phyloP scores from a whole-genome alignment of 202 grass and related monocot genomes.

The Zoysia matrella region DNA sequence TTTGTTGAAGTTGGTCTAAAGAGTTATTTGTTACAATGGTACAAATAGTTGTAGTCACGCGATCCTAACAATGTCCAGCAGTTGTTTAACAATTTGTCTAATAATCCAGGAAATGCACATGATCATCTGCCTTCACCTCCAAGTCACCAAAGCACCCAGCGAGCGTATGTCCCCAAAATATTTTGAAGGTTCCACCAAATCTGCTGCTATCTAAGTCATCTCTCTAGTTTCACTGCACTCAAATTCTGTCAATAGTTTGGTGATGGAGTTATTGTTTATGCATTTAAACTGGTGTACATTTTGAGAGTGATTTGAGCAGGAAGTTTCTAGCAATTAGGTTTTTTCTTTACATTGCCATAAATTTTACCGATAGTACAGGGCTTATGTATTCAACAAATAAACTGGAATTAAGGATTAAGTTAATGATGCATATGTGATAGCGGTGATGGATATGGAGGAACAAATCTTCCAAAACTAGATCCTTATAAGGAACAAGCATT shows the following conservation, averaged over 20 bases:
- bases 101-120: no score
- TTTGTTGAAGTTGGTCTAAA: neutral
- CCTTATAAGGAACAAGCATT: conserved; percentile 4
- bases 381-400: neutral
- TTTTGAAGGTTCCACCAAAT: neutral
- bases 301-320: neutral
- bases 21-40: neutral
- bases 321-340: neutral
- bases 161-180: neutral
- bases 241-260: neutral
- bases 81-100: neutral
- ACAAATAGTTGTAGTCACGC: neutral
- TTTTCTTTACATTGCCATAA: neutral
- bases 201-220: neutral
- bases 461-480: neutral
- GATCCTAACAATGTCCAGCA: conserved; percentile 20
- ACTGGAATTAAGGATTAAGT: neutral
- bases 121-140: neutral
- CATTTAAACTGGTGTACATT: neutral
- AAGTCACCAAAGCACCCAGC: neutral
- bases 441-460: no score
- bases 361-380: neutral
- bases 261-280: neutral
- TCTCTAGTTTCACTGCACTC: neutral
- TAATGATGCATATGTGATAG: no score